Base-by-base conservation (phyloP, 176 grass and related monocot genomes). In the Cymbopogon citratus region DNA sequence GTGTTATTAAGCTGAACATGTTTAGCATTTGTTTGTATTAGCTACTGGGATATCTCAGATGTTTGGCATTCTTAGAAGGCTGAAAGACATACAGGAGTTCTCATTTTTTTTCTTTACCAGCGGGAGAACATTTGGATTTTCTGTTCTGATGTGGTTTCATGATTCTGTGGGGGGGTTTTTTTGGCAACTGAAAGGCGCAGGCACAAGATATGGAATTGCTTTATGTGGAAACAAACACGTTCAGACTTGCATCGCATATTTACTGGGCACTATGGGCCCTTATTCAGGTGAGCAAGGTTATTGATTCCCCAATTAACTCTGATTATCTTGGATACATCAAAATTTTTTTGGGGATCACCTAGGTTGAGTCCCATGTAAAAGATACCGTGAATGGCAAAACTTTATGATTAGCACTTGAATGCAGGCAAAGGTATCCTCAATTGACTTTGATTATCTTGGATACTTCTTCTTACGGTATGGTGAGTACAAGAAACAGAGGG, bases 221-320 rank as follows among this genome's bases (percentile, higher is more conserved):
- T 77, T 92, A 87, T 81, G 60, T 91, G 26, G 96, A 98, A 87
- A 95, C 96, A 75, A 98, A 98, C 86, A 95, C 96, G 16, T 98
- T 83, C 80, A 84, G 92, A 69, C 83, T 98, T 67, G 92, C 92
- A 71, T 95, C 92, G 3, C 96, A 98, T 41, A 73, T 95, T 63
- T 98, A 93, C 76, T 98, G 96, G 92, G 92, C 92, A 46, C 33
- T 98, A 52, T 98, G 96, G 96, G 96, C 85, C 82, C 90, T 98
- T 73, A 91, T 98, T 80, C 92, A 98, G 96, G 96, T 95, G 76
- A 65, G 9, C 31, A 11, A 19, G 6, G 9, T 26, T 78, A 33
- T 16, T 45, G 59, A 73, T 72, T 24, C n/a, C n/a, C n/a, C n/a
- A n/a, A n/a, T n/a, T n/a, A n/a, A n/a, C n/a, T n/a, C n/a, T n/a